Conservation (phyloP, 345 rosid genomes). For the Euphorbia peplus region DNA sequence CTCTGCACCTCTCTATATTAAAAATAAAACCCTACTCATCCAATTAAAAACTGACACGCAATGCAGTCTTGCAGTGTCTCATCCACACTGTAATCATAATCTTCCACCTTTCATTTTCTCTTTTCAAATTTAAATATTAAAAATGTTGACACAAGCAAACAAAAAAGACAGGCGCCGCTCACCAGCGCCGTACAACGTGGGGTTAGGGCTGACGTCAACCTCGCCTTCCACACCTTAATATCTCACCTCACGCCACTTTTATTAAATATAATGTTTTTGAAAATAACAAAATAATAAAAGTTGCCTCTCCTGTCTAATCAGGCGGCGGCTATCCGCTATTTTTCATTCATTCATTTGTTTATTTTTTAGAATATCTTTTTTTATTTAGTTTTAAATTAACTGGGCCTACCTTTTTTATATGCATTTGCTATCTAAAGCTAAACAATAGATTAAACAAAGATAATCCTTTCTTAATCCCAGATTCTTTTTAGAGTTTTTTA, state of each 20-base stretch:
- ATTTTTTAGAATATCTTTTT: too few species aligned
- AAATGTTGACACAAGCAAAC: neutral
- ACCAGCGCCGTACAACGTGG: constrained; percentile 9
- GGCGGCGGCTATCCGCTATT: constrained; percentile 21
- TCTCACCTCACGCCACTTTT: neutral
- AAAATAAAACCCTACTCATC: neutral
- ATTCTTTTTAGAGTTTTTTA: too few species aligned
- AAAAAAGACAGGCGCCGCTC: constrained; percentile 22
- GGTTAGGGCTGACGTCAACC: constrained; percentile 22
- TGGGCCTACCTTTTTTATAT: constrained; percentile 1
- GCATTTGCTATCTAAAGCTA: too few species aligned
- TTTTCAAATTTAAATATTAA: neutral
- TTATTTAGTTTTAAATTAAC: neutral
- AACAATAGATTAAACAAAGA: too few species aligned
- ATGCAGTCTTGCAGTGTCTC: neutral
- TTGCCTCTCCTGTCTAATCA: constrained; percentile 17
- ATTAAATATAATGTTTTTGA: too few species aligned
- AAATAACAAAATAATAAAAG: too few species aligned
- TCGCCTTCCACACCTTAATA: neutral
- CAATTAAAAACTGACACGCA: constrained; percentile 18
- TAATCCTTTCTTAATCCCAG: too few species aligned
- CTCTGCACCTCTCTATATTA: constrained; percentile 2
- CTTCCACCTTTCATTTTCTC: neutral
- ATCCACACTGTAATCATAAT: constrained; percentile 10
- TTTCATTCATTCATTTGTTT: too few species aligned